phyloP scores from a whole-genome alignment of 768 basidiomycete genomes.

The Termitomyces sp. region DNA sequence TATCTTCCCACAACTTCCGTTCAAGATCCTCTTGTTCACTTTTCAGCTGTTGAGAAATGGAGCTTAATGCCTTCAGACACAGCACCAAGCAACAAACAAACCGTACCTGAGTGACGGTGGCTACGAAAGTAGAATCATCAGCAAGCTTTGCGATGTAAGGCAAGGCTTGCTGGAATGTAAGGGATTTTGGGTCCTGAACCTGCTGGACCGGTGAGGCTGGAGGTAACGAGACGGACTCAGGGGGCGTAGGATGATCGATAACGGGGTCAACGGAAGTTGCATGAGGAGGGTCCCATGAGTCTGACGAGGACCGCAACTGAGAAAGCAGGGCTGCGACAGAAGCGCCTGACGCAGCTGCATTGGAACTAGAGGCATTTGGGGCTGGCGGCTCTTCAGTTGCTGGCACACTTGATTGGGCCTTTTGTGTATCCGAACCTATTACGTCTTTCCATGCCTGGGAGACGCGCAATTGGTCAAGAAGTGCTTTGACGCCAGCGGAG shows the following conservation, averaged over 20 bases:
- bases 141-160: slow-evolving; percentile 58
- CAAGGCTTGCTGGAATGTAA: slow-evolving; percentile 67
- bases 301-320: slow-evolving; percentile 38
- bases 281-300: neutral
- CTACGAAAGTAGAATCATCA: slow-evolving; percentile 45
- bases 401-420: slow-evolving; percentile 4
- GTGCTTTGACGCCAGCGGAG: slow-evolving; percentile 55
- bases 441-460: slow-evolving; percentile 68
- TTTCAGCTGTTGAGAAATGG: slow-evolving; percentile 46
- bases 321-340: slow-evolving; percentile 62
- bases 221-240: slow-evolving; percentile 2
- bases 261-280: neutral
- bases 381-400: neutral
- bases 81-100: neutral
- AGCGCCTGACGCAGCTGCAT: slow-evolving; percentile 9
- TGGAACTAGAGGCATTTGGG: neutral
- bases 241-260: neutral
- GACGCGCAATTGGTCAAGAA: slow-evolving; percentile 61
- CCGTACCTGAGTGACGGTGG: slow-evolving; percentile 45
- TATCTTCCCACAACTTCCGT: slow-evolving; percentile 60
- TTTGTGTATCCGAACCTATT: neutral
- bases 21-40: slow-evolving; percentile 68
- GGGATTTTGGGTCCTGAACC: slow-evolving; percentile 36
- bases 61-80: neutral
- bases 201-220: slow-evolving; percentile 3